phyloP scores from a whole-genome alignment of 371 early-diverging fungal species.

The Sanchytrium tribonematis region DNA sequence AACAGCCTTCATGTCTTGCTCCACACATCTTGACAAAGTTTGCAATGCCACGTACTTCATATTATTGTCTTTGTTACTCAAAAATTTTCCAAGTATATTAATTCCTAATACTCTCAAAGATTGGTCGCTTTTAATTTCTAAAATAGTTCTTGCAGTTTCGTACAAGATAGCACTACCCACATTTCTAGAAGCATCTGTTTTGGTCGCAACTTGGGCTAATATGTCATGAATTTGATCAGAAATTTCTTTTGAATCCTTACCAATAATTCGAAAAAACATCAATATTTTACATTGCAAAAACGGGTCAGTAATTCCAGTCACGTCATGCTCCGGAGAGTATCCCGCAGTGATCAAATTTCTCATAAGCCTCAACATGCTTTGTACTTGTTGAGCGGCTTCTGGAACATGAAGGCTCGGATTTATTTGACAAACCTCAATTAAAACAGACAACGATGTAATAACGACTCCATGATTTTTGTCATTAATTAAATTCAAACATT shows the following conservation, averaged over 20 bases:
- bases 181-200: constrained; percentile 72
- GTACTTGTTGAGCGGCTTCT: constrained; percentile 27
- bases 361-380: constrained; percentile 52
- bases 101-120: constrained; percentile 76
- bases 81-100: constrained; percentile 79
- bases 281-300: constrained; percentile 86
- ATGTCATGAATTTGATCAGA: constrained; percentile 85
- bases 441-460: constrained; percentile 62
- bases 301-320: constrained; percentile 78
- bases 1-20: constrained; percentile 68
- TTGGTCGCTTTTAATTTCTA: constrained; percentile 70
- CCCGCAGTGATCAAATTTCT: constrained; percentile 59
- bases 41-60: constrained; percentile 80
- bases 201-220: constrained; percentile 80
- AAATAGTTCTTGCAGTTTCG: constrained; percentile 76
- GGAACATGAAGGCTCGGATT: constrained; percentile 12
- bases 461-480: constrained; percentile 88
- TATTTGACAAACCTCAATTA: constrained; percentile 56
- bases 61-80: constrained; percentile 81
- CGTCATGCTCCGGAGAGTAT: constrained; percentile 81
- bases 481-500: constrained; percentile 37
- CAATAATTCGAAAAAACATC: constrained; percentile 57
- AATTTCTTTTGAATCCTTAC: constrained; percentile 49
- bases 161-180: constrained; percentile 87
- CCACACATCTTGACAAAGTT: constrained; percentile 47